phyloP scores from a whole-genome alignment of 495 filamentous ascomycete species.

The Aspergillus indologenus region DNA sequence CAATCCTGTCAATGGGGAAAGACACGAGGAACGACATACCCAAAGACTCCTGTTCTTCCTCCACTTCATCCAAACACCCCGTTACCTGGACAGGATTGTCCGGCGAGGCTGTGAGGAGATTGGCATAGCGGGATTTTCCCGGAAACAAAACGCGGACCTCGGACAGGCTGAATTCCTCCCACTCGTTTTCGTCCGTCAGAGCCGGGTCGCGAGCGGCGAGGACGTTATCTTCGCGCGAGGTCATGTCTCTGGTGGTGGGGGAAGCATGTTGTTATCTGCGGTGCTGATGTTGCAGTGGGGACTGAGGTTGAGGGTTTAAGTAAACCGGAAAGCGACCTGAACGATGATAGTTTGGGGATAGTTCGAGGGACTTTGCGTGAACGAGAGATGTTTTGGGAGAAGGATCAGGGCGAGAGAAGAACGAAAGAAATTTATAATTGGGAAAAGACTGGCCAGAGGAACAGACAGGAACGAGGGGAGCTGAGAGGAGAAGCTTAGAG shows the following conservation, averaged over 20 bases:
- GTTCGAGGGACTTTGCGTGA: neutral
- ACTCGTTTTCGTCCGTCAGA: conserved; percentile 55
- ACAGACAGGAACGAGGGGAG: neutral
- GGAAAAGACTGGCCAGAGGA: neutral
- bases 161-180: conserved; percentile 54
- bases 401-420: neutral
- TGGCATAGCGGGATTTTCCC: conserved; percentile 49
- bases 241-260: conserved; percentile 39
- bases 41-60: conserved; percentile 40
- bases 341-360: neutral
- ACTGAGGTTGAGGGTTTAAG: conserved; percentile 7
- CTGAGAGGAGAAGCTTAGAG: neutral
- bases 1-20: neutral
- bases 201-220: conserved; percentile 53
- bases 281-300: neutral
- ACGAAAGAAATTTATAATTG: neutral
- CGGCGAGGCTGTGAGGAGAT: conserved; percentile 51
- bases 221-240: conserved; percentile 52
- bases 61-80: conserved; percentile 49
- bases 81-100: conserved; percentile 54
- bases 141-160: conserved; percentile 51
- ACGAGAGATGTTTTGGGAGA: neutral
- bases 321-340: neutral
- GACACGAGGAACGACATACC: conserved; percentile 26
- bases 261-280: conserved; percentile 24